Evolutionary conservation across 768 basidiomycete genomes (phyloP).

Genomic region (Termitomyces sp.): DNA sequence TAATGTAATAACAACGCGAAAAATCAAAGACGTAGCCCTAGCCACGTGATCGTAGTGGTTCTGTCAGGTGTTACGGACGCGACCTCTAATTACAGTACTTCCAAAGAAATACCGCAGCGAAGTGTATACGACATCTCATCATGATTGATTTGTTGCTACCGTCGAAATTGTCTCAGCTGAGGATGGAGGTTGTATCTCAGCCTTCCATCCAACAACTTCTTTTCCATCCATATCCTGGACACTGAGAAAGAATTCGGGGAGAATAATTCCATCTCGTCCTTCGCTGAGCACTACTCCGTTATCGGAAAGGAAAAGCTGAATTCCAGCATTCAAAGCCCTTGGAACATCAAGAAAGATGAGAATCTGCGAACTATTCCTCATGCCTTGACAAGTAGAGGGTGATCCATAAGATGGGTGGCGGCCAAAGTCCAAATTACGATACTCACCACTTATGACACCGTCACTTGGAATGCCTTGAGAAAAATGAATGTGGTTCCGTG

Average conservation of each 20-base stretch:
- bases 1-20: background rate
- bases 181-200: background rate
- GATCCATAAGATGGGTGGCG: background rate
- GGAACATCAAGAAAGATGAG: conserved; percentile 78
- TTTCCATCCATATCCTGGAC: background rate
- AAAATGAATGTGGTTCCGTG: conserved; percentile 87
- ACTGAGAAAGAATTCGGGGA: conserved; percentile 57
- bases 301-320: conserved; percentile 71
- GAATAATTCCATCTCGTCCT: conserved; percentile 60
- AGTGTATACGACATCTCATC: background rate
- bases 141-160: background rate
- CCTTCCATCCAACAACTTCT: conserved; percentile 1
- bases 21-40: background rate
- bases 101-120: too few relatives aligned
- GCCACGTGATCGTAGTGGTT: conserved; percentile 1
- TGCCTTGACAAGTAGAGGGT: conserved; percentile 42
- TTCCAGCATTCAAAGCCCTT: conserved; percentile 60
- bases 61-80: background rate
- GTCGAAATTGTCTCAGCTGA: background rate
- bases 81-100: background rate
- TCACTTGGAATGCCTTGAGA: conserved; percentile 70
- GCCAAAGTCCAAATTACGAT: background rate
- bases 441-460: conserved; percentile 71
- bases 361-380: conserved; percentile 72
- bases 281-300: conserved; percentile 89